phyloP scores from a whole-genome alignment of 371 early-diverging fungal genomes.

The Funneliformis caledonium region DNA sequence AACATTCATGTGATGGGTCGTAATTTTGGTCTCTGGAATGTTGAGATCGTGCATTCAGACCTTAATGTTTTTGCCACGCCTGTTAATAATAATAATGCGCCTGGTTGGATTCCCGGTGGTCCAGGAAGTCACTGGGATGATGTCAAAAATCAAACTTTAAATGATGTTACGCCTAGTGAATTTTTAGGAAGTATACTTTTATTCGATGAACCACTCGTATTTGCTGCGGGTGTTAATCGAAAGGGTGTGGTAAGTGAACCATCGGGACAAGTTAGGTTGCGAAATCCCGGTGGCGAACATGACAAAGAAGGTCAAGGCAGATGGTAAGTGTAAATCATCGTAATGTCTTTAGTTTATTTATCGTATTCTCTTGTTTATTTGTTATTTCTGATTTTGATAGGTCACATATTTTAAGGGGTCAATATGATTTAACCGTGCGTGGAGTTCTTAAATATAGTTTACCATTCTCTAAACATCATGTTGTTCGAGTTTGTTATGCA shows the following conservation, averaged over 20 bases:
- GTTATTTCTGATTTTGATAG: conserved; percentile 42
- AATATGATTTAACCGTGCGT: conserved; percentile 67
- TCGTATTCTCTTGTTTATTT: not conserved
- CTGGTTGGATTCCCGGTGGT: not conserved
- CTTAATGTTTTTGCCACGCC: conserved; percentile 64
- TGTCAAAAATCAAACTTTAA: not conserved
- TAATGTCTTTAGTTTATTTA: not conserved
- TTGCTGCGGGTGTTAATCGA: conserved; percentile 50
- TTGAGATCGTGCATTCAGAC: conserved; percentile 60
- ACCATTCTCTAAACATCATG: conserved; percentile 34
- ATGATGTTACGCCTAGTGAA: conserved; percentile 58
- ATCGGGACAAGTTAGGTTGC: conserved; percentile 64
- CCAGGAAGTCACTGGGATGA: conserved; percentile 17
- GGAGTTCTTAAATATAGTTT: conserved; percentile 65
- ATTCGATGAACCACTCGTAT: conserved; percentile 62
- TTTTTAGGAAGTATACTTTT: conserved; percentile 60
- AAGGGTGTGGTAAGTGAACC: conserved; percentile 44
- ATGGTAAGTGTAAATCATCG: conserved; percentile 43
- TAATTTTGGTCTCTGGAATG: conserved; percentile 64
- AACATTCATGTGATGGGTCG: conserved; percentile 61
- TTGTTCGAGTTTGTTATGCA: conserved; percentile 48
- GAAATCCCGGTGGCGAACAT: conserved; percentile 60
- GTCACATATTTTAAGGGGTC: conserved; percentile 63
- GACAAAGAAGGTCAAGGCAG: conserved; percentile 57
- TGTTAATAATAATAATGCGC: not conserved